Conservation (phyloP, 345 rosid species). For the Rubroshorea leprosula region DNA sequence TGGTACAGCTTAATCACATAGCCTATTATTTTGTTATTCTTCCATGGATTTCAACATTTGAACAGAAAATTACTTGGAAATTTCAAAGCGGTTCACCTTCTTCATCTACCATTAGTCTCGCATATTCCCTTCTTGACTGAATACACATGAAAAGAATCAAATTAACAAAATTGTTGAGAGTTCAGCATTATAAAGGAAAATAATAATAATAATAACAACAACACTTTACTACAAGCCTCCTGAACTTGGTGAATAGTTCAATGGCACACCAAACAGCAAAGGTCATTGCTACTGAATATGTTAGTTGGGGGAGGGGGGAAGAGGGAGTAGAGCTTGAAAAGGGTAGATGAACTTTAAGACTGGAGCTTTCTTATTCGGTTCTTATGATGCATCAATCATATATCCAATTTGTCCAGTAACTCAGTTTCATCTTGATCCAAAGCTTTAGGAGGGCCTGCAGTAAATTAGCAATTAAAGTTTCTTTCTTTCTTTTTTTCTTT, state of each 20-base stretch:
- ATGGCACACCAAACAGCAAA: not conserved
- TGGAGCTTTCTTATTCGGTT: not conserved
- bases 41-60: not conserved
- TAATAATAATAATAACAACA: no score
- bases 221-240: not conserved
- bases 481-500: not conserved
- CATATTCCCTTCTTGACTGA: conserved; percentile 76
- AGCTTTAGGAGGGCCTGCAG: conserved; percentile 93
- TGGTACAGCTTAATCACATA: not conserved
- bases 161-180: conserved; percentile 2
- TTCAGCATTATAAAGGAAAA: no score
- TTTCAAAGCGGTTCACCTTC: conserved; percentile 65
- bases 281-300: not conserved
- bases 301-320: no score
- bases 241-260: no score
- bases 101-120: conserved; percentile 61
- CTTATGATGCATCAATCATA: not conserved
- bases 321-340: no score
- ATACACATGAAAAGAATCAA: conserved; percentile 6
- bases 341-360: not conserved
- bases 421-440: conserved; percentile 96
- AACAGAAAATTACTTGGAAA: conserved; percentile 58
- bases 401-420: conserved; percentile 74
- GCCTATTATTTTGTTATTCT: not conserved
- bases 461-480: conserved; percentile 2